These are phyloP conservation scores for Xylaria sp. DNA, from an alignment of 2,329 filamentous ascomycete genomes.

Conservation along the genomic window DNA sequence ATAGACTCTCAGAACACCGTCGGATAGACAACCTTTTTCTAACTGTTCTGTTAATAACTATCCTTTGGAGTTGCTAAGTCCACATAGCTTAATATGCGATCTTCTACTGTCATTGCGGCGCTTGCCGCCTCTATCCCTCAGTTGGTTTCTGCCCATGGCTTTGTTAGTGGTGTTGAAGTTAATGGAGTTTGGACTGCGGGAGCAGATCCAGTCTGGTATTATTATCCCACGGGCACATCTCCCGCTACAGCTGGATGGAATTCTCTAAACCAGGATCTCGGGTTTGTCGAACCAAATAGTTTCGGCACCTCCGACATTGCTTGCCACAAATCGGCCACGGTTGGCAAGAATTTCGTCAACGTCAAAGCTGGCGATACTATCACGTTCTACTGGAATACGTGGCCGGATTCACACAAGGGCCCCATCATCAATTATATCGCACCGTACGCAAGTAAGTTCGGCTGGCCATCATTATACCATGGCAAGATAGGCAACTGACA, in stretches of 20 bases:
- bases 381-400: conserved; percentile 55
- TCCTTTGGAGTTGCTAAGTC: not conserved
- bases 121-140: conserved; percentile 36
- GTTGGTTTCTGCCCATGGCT: conserved; percentile 40
- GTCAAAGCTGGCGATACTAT: conserved; percentile 52
- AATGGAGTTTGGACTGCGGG: conserved; percentile 42
- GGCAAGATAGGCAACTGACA: conserved; percentile 57
- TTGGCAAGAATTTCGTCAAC: conserved; percentile 54
- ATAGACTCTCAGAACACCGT: not conserved
- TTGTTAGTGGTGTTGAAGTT: conserved; percentile 43
- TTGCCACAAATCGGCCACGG: conserved; percentile 58
- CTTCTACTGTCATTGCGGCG: conserved; percentile 27
- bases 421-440: conserved; percentile 53
- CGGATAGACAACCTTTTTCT: not conserved
- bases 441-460: conserved; percentile 51
- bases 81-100: conserved; percentile 32
- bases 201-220: conserved; percentile 43
- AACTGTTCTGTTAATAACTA: not conserved
- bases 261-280: conserved; percentile 52
- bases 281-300: conserved; percentile 58
- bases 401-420: conserved; percentile 55
- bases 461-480: conserved; percentile 54
- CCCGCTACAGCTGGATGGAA: conserved; percentile 42
- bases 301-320: conserved; percentile 57
- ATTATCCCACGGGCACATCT: conserved; percentile 35